Percentiles rank a stretch among this genome's conserved stretches.
Evolutionary conservation across 2,329 filamentous ascomycete species (phyloP).

Genomic region (Epichloe coenophiala): DNA sequence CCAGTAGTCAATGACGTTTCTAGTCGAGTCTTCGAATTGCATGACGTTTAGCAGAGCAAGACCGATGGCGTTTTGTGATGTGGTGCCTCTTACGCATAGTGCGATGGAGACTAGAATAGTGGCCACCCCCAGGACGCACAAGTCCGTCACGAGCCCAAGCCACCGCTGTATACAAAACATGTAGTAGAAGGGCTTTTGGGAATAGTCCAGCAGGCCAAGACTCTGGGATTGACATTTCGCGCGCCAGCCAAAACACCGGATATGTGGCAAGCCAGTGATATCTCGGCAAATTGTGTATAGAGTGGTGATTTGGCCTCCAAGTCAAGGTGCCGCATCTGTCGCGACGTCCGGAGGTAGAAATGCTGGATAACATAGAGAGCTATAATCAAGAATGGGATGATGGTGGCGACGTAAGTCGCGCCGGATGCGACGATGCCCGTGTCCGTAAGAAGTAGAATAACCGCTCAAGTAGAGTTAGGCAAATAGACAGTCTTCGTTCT

Average conservation of each 20-base stretch:
- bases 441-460: no score
- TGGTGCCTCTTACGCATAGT: background rate
- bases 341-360: constrained; percentile 33
- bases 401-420: no score
- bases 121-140: constrained; percentile 15
- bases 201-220: constrained; percentile 23
- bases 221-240: constrained; percentile 24
- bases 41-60: constrained; percentile 6
- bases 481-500: no score
- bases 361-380: constrained; percentile 12
- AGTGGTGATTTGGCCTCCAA: constrained; percentile 38
- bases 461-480: no score
- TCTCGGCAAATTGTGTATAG: constrained; percentile 25
- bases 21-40: constrained; percentile 4
- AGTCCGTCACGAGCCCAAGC: constrained; percentile 30
- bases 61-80: constrained; percentile 1
- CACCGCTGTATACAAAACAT: constrained; percentile 32
- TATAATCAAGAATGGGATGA: constrained; percentile 6
- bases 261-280: constrained; percentile 14
- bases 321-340: constrained; percentile 40
- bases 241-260: constrained; percentile 13
- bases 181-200: constrained; percentile 18
- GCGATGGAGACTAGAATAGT: constrained; percentile 21
- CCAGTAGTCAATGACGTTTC: constrained; percentile 8
- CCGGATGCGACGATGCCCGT: no score